Base-by-base conservation (phyloP, 805 yeast species). In the Candida oleophila region DNA sequence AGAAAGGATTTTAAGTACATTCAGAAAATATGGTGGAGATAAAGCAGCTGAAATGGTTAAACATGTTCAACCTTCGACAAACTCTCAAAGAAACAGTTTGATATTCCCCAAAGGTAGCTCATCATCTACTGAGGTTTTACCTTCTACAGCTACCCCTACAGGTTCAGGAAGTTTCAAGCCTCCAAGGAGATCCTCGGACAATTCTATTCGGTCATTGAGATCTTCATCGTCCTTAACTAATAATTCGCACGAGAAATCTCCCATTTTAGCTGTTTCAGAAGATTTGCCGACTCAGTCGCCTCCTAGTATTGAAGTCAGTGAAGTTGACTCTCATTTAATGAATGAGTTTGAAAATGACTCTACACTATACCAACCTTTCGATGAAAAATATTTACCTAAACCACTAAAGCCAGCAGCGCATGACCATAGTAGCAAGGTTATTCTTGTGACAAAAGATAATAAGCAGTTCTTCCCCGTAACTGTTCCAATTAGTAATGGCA, bases 361-460 rank as follows among this genome's bases (percentile, higher is more conserved):
- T 28, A 28, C 33, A 28, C 9, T n/a, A n/a, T 25, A 25, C 30
- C 5, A 11, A 25, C 30, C 30, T 56, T 43, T 68, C 64, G 44
- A 61, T 53, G 46, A 59, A 48, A 19, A 53, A 52, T 43, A 64
- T 56, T 43, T 63, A 62, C 70, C 68, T 2, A 50, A 50, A 25
- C 53, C 45, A 30, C 22, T 18, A 16, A 22, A 19, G 41, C 32
- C 18, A 36, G 44, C 19, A 41, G 38, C 33, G 35, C 42, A 14
- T 11, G n/a, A 25, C 11, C 51, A 49, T 15, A 45, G 43, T 12
- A 50, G 41, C 14, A 59, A 45, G 36, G 71, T 65, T 50, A 65
- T 88, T 3, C 64, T 90, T 42, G 78, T 80, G 0, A 85, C 96
- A 0, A 63, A 65, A n/a, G 91, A 91, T 59, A 83, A 84, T 53